A percentile compares a stretch with the other conserved stretches of the same genome.
Conservation (phyloP, 2,329 filamentous ascomycete genomes). For the Tolypocladium capitatum region DNA sequence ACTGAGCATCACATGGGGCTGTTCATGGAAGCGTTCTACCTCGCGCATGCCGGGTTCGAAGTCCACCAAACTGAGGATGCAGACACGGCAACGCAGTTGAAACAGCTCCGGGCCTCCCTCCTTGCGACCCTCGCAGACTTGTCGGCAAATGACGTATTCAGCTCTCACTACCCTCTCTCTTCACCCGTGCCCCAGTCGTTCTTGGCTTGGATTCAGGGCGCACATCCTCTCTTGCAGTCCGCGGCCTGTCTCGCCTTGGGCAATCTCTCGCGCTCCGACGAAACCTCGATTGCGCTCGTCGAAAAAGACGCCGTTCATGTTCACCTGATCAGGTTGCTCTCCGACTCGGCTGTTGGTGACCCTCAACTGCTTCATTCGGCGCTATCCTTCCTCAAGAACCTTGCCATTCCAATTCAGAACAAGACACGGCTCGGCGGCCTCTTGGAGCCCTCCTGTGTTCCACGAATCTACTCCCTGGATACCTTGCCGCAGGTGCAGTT, state of each 20-base stretch:
- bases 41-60: conserved; percentile 30
- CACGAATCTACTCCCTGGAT: conserved; percentile 40
- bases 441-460: conserved; percentile 31
- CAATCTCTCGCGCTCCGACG: conserved; percentile 48
- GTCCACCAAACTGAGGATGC: conserved; percentile 29
- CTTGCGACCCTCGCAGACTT: conserved; percentile 38
- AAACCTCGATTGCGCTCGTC: conserved; percentile 36
- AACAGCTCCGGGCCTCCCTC: conserved; percentile 34
- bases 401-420: conserved; percentile 44
- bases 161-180: conserved; percentile 25
- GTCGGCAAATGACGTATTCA: conserved; percentile 36
- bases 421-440: conserved; percentile 37
- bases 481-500: conserved; percentile 44
- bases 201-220: conserved; percentile 31
- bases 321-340: conserved; percentile 32
- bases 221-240: conserved; percentile 33
- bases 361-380: conserved; percentile 42
- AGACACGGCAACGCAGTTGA: conserved; percentile 29
- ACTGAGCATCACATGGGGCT: conserved; percentile 22
- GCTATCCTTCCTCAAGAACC: conserved; percentile 51
- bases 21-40: conserved; percentile 35
- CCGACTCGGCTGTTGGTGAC: conserved; percentile 24
- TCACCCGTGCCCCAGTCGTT: conserved; percentile 28
- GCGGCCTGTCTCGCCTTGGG: conserved; percentile 48
- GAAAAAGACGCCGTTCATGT: conserved; percentile 24